Evolutionary conservation across 331 rosid genomes (phyloP).

Genomic region (Malus hybrid): DNA sequence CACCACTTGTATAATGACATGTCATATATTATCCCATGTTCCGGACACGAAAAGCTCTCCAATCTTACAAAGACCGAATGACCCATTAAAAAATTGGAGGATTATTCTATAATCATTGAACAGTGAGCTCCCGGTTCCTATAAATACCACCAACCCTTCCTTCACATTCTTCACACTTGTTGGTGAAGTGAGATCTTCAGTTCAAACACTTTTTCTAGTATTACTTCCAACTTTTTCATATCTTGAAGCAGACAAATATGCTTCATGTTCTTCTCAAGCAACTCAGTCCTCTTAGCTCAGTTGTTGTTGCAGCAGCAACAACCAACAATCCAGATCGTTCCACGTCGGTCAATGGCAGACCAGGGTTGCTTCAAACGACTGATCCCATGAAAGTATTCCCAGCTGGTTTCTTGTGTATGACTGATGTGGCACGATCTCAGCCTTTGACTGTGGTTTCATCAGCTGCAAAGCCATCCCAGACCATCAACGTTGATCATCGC

Average conservation of each 20-base stretch:
- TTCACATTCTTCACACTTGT: neutral
- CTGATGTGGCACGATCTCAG: neutral
- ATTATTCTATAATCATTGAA: neutral
- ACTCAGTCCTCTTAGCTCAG: neutral
- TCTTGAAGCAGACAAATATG: neutral
- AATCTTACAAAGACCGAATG: too few relatives aligned
- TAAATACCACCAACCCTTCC: neutral
- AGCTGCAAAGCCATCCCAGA: conserved; percentile 8
- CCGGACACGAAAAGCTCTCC: too few relatives aligned
- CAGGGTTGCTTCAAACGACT: neutral
- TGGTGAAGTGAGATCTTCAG: neutral
- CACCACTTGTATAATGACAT: too few relatives aligned
- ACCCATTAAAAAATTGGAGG: neutral
- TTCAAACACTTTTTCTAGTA: neutral
- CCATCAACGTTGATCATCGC: neutral
- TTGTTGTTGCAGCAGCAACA: neutral
- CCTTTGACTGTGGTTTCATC: conserved; percentile 4
- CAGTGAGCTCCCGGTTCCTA: neutral
- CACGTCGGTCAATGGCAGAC: neutral
- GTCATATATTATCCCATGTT: too few relatives aligned
- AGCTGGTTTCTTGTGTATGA: neutral
- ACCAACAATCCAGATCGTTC: neutral
- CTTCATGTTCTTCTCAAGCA: neutral
- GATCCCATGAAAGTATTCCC: neutral
- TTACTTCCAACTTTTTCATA: neutral